Evolutionary conservation across 768 basidiomycete genomes (phyloP).

Genomic region (Harrya chromipes): DNA sequence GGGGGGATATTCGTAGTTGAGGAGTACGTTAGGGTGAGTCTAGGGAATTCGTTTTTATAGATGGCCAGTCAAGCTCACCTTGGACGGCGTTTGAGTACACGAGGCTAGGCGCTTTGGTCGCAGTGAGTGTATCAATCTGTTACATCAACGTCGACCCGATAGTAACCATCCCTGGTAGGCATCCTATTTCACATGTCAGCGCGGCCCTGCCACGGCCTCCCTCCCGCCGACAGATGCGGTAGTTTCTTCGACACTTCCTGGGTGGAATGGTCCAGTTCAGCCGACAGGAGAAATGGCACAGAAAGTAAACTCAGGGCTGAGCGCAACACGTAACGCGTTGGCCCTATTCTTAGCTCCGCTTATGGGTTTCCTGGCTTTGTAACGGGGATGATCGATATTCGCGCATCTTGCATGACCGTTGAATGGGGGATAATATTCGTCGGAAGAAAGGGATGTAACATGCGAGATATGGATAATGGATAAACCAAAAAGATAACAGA

Average conservation of each 20-base stretch:
- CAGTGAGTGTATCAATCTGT: constrained; percentile 37
- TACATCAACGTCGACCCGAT: constrained; percentile 1
- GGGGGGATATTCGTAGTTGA: constrained; percentile 56
- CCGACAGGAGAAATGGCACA: constrained; percentile 14
- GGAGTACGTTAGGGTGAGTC: constrained; percentile 52
- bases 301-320: constrained; percentile 22
- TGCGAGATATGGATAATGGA: constrained; percentile 3
- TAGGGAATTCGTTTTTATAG: neutral
- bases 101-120: constrained; percentile 57
- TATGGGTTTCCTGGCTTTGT: constrained; percentile 29
- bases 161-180: constrained; percentile 40
- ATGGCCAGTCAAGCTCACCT: neutral
- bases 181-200: constrained; percentile 72
- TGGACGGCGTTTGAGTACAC: constrained; percentile 36
- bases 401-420: constrained; percentile 1
- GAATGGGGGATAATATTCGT: constrained; percentile 18
- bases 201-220: constrained; percentile 54
- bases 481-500: constrained; percentile 16
- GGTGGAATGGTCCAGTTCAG: constrained; percentile 16
- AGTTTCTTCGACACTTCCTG: constrained; percentile 54
- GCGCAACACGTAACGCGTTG: constrained; percentile 19
- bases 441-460: constrained; percentile 12
- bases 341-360: constrained; percentile 25
- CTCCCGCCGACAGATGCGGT: constrained; percentile 63
- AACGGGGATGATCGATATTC: neutral